Base-by-base conservation (phyloP, 2,329 filamentous ascomycete species). In the Arthrobotrys musiformis region DNA sequence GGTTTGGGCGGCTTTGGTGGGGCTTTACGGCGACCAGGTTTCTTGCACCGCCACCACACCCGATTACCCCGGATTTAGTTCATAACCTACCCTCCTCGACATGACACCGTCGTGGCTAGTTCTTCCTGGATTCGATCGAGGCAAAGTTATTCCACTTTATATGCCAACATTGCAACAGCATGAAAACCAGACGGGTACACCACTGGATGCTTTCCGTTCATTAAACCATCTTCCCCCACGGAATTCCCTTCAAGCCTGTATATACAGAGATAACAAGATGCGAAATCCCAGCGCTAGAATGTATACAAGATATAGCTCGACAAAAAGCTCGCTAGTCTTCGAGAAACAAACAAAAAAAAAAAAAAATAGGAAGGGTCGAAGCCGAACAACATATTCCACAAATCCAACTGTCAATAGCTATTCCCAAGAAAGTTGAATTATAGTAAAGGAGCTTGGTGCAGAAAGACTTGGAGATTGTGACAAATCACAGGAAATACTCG, bases 401-500 rank as follows among this genome's bases (percentile, higher is more conserved):
- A n/a, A n/a, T n/a, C n/a, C n/a, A n/a, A n/a, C n/a, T n/a, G n/a
- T n/a, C n/a, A n/a, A n/a, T n/a, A n/a, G n/a, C n/a, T n/a, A n/a
- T n/a, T n/a, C n/a, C n/a, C n/a, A n/a, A n/a, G n/a, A n/a, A n/a
- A n/a, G n/a, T n/a, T n/a, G n/a, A n/a, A n/a, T n/a, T n/a, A n/a
- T n/a, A n/a, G n/a, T n/a, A n/a, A n/a, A n/a, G n/a, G n/a, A n/a
- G n/a, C n/a, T n/a, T 37, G 11, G 5, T 9, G 13, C 24, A 44
- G n/a, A 22, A 42, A 19, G 33, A 42, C 33, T 2, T n/a, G 28
- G 7, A 6, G n/a, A n/a, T n/a, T n/a, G n/a, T n/a, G 7, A 26
- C 44, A 56, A 7, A 48, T 72, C 60, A 72, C 30, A 79, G 87
- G 85, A 89, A 89, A 84, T 91, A 91, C 82, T 91, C 90, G 80